Base-by-base conservation (phyloP, 2,329 filamentous ascomycete genomes). In the Xylariaceae sp. region DNA sequence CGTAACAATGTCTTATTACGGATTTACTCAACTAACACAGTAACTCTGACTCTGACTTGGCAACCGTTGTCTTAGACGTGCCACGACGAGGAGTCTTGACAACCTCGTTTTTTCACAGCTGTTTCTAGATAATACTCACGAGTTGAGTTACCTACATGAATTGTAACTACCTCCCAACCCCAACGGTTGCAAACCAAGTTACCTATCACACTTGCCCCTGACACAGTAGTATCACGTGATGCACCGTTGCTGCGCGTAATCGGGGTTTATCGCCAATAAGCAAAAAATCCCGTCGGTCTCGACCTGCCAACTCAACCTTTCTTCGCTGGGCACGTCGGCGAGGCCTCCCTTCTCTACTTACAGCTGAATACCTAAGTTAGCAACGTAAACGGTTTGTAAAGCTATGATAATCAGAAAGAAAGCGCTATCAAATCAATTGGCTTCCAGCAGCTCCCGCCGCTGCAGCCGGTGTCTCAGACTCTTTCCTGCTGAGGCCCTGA, bases 161-260 rank as follows among this genome's bases (percentile, higher is more conserved):
- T 30, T 5, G 23, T 30, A 30, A 5, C 4, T 5, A 30, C 4
- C 4, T 30, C 17, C 17, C 23, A 30, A 30, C 3, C 23, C 11
- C 37, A 41, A 41, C 37, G 4, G 37, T 41, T 13, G 37, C 37
- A 7, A 41, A 4, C 37, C 11, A 9, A 41, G 37, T 30, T 30
- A 30, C 37, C 11, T 41, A 10, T 41, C 37, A 13, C 8, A 13
- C 37, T 39, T 41, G 37, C 37, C 37, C 23, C 23, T 30, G 4
- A 30, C 23, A 17, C 56, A 41, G 55, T 51, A 41, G 55, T 48
- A 56, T 67, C 66, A 63, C 57, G 61, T 64, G 60, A 63, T 55
- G 41, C 49, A 6, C 41, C 49, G 18, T 9, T 44, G 55, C 55
- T 62, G 59, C 57, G 53, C 60, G 59, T 57, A 56, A 67, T 58